Base-by-base conservation (phyloP, 2,329 filamentous ascomycete species). In the Aspergillus carbonarius region DNA sequence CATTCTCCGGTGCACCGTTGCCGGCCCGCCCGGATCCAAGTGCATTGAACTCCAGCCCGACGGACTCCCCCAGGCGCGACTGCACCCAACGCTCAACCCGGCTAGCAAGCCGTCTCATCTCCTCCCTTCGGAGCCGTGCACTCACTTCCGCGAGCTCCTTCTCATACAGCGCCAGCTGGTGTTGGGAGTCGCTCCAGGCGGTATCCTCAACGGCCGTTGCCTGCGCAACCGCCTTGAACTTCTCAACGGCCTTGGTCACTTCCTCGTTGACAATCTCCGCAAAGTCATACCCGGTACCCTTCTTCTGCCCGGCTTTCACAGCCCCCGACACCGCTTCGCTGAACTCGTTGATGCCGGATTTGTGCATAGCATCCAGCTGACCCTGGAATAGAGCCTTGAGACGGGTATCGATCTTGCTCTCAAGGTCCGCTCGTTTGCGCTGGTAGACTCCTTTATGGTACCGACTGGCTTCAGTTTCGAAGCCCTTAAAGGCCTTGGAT, bases 391-490 rank as follows among this genome's bases (percentile, higher is more conserved):
- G 82, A 1, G 88, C 81, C 79, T 96, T 98, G 54, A 99, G 83
- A 34, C 95, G 85, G n/a, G 85, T 82, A 71, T 98, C 95, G 39
- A 97, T 84, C 77, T 96, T 97, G 68, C 80, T 81, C 72, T 95
- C 91, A 7, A 99, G 83, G 72, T 99, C 95, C 1, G 85, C 82
- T 63, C 87, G 86, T 79, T 99, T 99, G 58, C 91, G 85, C 64
- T 86, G 83, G 75, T 95, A 99, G 15, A 99, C 95, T 17, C 89
- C 92, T 79, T 98, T 98, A 81, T 98, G 95, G 73, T 99, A 99
- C 63, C 95, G 85, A 72, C 93, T 93, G 1, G 95, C 95, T 72
- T 96, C 92, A 0, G 84, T 85, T 72, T 96, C 92, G 68, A 99
- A 99, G n/a, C 86, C 86, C 68, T 88, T 89, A 60, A 97, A 79